Evolutionary conservation across 164 flowering plant genomes (phyloP), one percentile per base, ranked within the genome.

Genomic region (Warburgia ugandensis): DNA sequence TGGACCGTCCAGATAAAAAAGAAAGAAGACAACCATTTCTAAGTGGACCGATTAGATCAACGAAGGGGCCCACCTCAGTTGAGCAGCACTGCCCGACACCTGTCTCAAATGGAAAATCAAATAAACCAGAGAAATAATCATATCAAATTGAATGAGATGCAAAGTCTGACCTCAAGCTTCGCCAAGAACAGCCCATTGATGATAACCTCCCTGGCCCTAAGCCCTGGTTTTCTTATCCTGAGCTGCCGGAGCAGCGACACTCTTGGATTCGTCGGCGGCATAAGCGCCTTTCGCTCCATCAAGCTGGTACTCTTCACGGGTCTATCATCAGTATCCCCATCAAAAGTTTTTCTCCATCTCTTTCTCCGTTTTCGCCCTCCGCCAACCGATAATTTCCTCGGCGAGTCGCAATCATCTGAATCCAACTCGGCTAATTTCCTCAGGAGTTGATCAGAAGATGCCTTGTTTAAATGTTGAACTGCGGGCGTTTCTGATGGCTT

Each of bases 381-480:
- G 35, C 55, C 53, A n/a, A n/a, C n/a, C n/a, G n/a, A n/a, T n/a
- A n/a, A n/a, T 42, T 71, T 23, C 45, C 53, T 4, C 48, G n/a
- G 2, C 29, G 52, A 7, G 57, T 56, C 33, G 45, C 58, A 5
- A 54, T 53, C 1, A 45, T 60, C 67, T 13, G 70, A 49, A 38
- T 49, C 87, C 55, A 62, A 13, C 17, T 75, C 80, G 0, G 97
- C 90, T 30, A 90, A 90, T 49, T 90, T 90, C 17, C 77, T 61
- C n/a, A 90, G 86, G 32, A 90, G 72, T 54, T 82, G 68, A 39
- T 90, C 91, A 2, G 97, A 90, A 8, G 94, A 78, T 5, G 77
- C 73, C 55, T 73, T 86, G 53, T 58, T 66, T 5, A 90, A 84
- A 22, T 80, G 84, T 56, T 90, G 94, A 27, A 80, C 79, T 33